A percentile compares a stretch with the other conserved stretches of the same genome.
Conservation (phyloP, 2,329 filamentous ascomycete species). For the Beauveria sp. region DNA sequence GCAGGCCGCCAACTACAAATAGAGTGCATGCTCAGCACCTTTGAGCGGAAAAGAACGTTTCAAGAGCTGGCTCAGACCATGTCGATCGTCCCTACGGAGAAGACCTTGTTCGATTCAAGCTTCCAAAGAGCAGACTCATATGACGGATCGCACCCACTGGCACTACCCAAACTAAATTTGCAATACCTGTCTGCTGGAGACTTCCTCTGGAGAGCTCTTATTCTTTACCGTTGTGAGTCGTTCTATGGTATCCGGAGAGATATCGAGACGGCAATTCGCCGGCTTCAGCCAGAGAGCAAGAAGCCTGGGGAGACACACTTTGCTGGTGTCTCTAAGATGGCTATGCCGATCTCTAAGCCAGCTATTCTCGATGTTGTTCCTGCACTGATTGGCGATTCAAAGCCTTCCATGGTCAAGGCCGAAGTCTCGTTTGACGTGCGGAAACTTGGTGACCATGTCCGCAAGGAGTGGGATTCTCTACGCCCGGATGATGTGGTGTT, state of each 20-base stretch:
- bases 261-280: conserved; percentile 73
- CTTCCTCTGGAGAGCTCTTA: conserved; percentile 91
- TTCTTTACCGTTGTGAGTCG: conserved; percentile 81
- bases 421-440: conserved; percentile 82
- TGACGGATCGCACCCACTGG: conserved; percentile 77
- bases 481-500: conserved; percentile 86
- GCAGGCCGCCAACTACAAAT: conserved; percentile 57
- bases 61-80: conserved; percentile 68
- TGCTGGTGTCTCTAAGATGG: conserved; percentile 85
- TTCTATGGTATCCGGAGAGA: conserved; percentile 93
- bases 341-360: conserved; percentile 75
- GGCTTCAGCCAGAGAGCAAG: conserved; percentile 62
- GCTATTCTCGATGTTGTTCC: conserved; percentile 82
- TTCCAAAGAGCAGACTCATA: conserved; percentile 79
- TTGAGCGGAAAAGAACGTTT: conserved; percentile 74
- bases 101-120: conserved; percentile 68
- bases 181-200: conserved; percentile 94
- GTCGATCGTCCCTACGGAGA: conserved; percentile 76
- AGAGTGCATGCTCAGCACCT: conserved; percentile 66
- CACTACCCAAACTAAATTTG: conserved; percentile 88
- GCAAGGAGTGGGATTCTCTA: conserved; percentile 83
- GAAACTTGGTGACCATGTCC: conserved; percentile 65
- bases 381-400: conserved; percentile 72
- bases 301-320: conserved; percentile 64
- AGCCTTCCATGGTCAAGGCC: conserved; percentile 76